Evolutionary conservation across 1,284 basidiomycete genomes (phyloP).

Genomic region (Ustilago tritici): DNA sequence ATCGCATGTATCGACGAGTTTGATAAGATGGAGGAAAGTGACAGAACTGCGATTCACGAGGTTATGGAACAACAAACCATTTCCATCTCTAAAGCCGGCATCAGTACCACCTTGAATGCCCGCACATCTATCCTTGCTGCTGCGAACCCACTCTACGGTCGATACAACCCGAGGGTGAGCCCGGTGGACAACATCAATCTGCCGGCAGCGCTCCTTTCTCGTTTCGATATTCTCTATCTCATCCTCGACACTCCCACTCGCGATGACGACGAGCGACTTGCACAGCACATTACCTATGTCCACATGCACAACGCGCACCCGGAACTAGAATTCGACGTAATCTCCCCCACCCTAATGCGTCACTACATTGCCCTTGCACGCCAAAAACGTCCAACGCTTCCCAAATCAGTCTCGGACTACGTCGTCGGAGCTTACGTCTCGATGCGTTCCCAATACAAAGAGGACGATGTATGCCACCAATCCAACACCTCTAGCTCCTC

Average conservation of each 20-base stretch:
- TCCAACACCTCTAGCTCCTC: conserved; percentile 73
- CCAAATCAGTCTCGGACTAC: conserved; percentile 87
- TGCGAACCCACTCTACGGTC: conserved; percentile 96
- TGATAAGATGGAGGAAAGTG: conserved; percentile 99
- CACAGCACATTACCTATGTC: conserved; percentile 96
- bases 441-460: conserved; percentile 89
- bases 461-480: conserved; percentile 88
- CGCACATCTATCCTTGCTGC: conserved; percentile 97
- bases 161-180: conserved; percentile 96
- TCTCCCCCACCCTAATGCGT: conserved; percentile 88
- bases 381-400: conserved; percentile 86
- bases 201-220: conserved; percentile 92
- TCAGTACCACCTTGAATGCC: conserved; percentile 98
- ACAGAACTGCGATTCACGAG: conserved; percentile 98
- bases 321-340: conserved; percentile 76
- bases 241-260: conserved; percentile 94
- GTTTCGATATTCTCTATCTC: conserved; percentile 96
- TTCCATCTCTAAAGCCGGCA: conserved; percentile 98
- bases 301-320: conserved; percentile 96
- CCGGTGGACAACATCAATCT: conserved; percentile 99
- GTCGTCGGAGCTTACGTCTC: conserved; percentile 95
- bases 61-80: conserved; percentile 99
- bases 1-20: conserved; percentile 99
- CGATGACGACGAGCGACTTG: conserved; percentile 94
- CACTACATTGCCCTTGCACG: conserved; percentile 97